Evolutionary conservation across 1,284 basidiomycete genomes (phyloP).

Genomic region (Stereum hirsutum): DNA sequence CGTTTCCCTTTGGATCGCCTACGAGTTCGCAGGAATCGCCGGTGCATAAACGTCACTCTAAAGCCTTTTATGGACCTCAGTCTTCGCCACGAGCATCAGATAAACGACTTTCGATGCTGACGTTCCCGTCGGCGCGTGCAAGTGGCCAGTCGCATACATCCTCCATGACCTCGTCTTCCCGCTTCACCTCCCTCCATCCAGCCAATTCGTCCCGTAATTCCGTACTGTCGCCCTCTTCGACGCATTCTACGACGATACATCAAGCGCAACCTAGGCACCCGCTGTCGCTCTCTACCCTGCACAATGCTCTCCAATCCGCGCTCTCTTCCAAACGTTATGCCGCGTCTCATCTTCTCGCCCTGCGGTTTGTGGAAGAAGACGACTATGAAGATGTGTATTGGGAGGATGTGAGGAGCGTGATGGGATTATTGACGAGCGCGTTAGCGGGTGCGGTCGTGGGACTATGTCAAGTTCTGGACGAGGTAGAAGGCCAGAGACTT

Average conservation of each 20-base stretch:
- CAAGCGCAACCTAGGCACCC: constrained; percentile 49
- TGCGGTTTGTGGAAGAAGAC: constrained; percentile 52
- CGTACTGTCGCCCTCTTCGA: background rate
- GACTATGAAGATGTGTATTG: constrained; percentile 64
- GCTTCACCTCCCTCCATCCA: constrained; percentile 32
- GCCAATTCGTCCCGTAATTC: too few relatives aligned
- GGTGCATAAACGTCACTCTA: constrained; percentile 42
- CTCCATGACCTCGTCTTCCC: constrained; percentile 16
- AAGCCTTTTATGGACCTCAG: too few relatives aligned
- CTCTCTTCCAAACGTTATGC: constrained; percentile 64
- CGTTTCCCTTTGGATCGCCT: too few relatives aligned
- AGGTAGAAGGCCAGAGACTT: constrained; percentile 38
- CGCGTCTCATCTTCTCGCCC: constrained; percentile 65
- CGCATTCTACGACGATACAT: constrained; percentile 39
- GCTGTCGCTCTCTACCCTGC: constrained; percentile 52
- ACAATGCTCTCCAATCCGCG: constrained; percentile 49
- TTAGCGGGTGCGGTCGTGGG: constrained; percentile 54
- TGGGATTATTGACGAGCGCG: constrained; percentile 55
- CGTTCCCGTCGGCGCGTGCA: constrained; percentile 10
- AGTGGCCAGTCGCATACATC: constrained; percentile 15
- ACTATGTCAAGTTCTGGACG: constrained; percentile 51
- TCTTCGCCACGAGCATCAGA: too few relatives aligned
- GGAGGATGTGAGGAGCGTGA: constrained; percentile 71
- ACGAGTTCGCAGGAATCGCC: too few relatives aligned
- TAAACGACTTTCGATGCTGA: too few relatives aligned